Percentiles rank a stretch among this genome's conserved stretches.
Evolutionary conservation across 257 asterid species (phyloP).

Genomic region (Lavandula angustifolia): DNA sequence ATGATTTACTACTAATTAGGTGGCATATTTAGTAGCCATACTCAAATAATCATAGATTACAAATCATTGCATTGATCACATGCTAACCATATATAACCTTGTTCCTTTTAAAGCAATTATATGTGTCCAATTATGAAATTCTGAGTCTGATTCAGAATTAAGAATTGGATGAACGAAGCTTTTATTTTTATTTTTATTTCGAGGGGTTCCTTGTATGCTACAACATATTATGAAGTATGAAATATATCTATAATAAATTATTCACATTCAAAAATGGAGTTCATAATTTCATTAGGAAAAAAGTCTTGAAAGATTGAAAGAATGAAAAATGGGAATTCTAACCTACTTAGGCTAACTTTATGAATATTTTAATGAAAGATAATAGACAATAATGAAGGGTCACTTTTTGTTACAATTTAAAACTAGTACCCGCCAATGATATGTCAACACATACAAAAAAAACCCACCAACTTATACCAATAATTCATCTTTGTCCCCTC

Average conservation of each 20-base stretch:
- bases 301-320: not conserved
- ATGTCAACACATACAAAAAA: constrained; percentile 23
- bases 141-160: no score
- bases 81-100: not conserved
- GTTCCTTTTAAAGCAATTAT: no score
- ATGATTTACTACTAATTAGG: constrained; percentile 19
- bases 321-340: constrained; percentile 8
- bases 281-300: not conserved
- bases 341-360: constrained; percentile 19
- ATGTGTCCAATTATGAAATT: no score
- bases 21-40: not conserved
- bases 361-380: constrained; percentile 9
- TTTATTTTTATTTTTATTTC: not conserved
- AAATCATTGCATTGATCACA: no score
- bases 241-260: no score
- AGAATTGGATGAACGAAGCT: no score
- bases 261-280: no score
- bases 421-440: constrained; percentile 12
- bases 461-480: constrained; percentile 31
- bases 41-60: no score
- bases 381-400: no score
- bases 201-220: no score
- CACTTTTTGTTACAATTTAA: constrained; percentile 22
- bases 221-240: no score
- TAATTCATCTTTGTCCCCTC: constrained; percentile 33